Evolutionary conservation across 169 alveolate species (phyloP), one percentile per base, ranked within the genome.

Genomic region (Plasmodium gonderi): DNA sequence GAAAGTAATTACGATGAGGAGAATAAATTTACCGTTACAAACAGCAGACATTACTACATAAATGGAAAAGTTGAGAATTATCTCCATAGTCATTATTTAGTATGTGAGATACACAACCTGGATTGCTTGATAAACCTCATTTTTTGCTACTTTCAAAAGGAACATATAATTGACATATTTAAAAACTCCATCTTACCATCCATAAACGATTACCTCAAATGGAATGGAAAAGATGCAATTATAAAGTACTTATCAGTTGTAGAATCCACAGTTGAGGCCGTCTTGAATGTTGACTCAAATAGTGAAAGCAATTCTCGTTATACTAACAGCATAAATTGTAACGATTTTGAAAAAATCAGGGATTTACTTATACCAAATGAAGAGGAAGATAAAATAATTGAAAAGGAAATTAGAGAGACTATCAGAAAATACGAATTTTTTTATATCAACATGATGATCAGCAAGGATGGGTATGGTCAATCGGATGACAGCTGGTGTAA

Each of bases 121-220:
- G 80, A 87, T 45, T 75, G 89, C 36, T 9, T 87, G 29, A 42
- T 87, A n/a, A 76, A 54, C 36, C 68, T 87, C 42, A 76, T 42
- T 38, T 47, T 87, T 14, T 87, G 44, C 75, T 26, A 75, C 33
- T 47, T 87, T 23, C 78, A 60, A 11, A 33, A 42, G 20, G 93
- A 74, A 9, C 85, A 87, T 11, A 64, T 87, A 75, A 44, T 36
- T 17, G 89, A 87, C 60, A 42, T 87, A 6, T 87, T 87, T 45
- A 29, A 65, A 77, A 76, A 20, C 38, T 51, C 80, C 54, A 44
- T 87, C 49, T 67, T 87, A 78, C 7, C 68, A n/a, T 23, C 93
- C 5, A 44, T 87, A 42, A 87, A 87, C 40, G 68, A 75, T 11
- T 87, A 76, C 68, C 79, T 87, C 12, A 75, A 47, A 82, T 9